These are phyloP conservation scores for Leonotis leonurus DNA, from an alignment of 257 asterid species.

Conservation along the genomic window DNA sequence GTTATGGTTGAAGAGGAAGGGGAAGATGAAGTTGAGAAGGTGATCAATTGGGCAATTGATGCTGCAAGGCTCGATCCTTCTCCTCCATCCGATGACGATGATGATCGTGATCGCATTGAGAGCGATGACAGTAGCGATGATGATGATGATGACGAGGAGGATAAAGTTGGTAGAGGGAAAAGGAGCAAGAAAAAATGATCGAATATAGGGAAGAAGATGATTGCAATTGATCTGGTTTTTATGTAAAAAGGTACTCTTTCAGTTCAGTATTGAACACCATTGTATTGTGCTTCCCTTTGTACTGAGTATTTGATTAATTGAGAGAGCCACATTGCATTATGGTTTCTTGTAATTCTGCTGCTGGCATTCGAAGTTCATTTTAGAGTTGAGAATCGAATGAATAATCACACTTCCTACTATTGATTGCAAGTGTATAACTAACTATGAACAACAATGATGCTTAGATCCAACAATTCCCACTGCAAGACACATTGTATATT, in stretches of 20 bases:
- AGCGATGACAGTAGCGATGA: slow-evolving; percentile 1
- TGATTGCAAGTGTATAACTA: background rate
- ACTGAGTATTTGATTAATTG: too few relatives aligned
- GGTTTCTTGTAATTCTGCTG: too few relatives aligned
- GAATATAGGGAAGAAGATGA: background rate
- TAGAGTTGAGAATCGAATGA: background rate
- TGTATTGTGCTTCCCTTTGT: background rate
- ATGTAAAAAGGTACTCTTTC: background rate
- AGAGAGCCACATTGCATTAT: too few relatives aligned
- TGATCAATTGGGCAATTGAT: slow-evolving; percentile 81
- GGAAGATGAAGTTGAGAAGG: slow-evolving; percentile 77
- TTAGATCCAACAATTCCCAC: background rate
- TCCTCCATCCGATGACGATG: slow-evolving; percentile 51
- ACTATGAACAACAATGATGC: background rate
- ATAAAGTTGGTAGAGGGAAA: background rate
- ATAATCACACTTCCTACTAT: background rate
- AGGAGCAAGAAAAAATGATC: slow-evolving; percentile 19
- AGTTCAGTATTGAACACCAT: background rate
- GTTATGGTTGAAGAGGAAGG: slow-evolving; percentile 43
- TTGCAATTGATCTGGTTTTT: background rate
- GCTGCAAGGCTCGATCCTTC: slow-evolving; percentile 93
- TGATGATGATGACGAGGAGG: background rate
- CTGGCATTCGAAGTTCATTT: too few relatives aligned
- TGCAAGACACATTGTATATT: background rate
- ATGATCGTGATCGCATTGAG: background rate